Evolutionary conservation across 352 stramenopile genomes (phyloP).

Genomic region (Globisporangium ultimum): DNA sequence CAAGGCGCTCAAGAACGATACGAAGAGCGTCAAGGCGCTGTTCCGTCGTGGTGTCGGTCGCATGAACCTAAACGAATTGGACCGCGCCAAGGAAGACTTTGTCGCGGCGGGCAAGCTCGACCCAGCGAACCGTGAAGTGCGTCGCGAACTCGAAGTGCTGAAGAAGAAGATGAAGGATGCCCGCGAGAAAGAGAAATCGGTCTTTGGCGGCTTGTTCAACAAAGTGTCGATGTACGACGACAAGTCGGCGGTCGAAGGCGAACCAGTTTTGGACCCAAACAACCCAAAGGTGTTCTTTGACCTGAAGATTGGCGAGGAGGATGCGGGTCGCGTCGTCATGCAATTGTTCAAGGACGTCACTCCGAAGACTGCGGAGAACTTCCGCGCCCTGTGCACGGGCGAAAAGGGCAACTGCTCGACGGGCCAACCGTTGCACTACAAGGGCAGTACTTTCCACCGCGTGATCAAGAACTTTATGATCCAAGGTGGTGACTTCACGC

Average conservation of each 20-base stretch:
- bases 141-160: slow-evolving; percentile 66
- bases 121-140: slow-evolving; percentile 79
- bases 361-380: slow-evolving; percentile 98
- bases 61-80: slow-evolving; percentile 83
- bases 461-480: slow-evolving; percentile 96
- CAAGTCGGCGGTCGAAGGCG: slow-evolving; percentile 84
- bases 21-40: slow-evolving; percentile 81
- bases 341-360: slow-evolving; percentile 96
- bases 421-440: slow-evolving; percentile 94
- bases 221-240: slow-evolving; percentile 98
- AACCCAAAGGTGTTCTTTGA: slow-evolving; percentile 99
- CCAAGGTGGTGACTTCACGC: slow-evolving; percentile 96
- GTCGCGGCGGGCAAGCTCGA: slow-evolving; percentile 79
- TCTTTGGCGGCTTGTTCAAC: slow-evolving; percentile 95
- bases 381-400: slow-evolving; percentile 97
- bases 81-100: slow-evolving; percentile 86
- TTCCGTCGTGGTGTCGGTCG: slow-evolving; percentile 81
- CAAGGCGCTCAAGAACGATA: slow-evolving; percentile 84
- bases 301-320: slow-evolving; percentile 90
- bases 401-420: slow-evolving; percentile 91
- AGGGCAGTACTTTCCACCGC: slow-evolving; percentile 96
- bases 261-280: slow-evolving; percentile 62
- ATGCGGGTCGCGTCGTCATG: slow-evolving; percentile 92
- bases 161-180: slow-evolving; percentile 88
- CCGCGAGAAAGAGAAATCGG: slow-evolving; percentile 94